Conservation (phyloP, 2,329 filamentous ascomycete genomes). For the Diaporthe capsici region DNA sequence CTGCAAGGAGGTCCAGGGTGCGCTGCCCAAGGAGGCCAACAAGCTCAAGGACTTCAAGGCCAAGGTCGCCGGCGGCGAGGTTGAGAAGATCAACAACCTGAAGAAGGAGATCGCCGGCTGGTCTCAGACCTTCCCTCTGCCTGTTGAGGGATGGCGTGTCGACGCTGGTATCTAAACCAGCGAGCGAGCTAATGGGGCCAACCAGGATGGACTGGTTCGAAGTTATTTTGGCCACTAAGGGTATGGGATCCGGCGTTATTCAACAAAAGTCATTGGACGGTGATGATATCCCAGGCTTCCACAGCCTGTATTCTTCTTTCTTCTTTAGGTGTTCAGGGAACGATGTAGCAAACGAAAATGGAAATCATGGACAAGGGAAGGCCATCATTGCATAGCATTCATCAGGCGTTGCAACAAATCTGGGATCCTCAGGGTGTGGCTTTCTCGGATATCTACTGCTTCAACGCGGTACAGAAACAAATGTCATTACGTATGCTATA, state of each 20-base stretch:
- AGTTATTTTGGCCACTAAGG: conserved; percentile 37
- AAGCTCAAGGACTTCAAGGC: conserved; percentile 99
- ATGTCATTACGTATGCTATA: neutral
- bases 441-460: conserved; percentile 52
- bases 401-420: conserved; percentile 51
- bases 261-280: conserved; percentile 43
- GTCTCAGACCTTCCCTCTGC: conserved; percentile 93
- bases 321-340: conserved; percentile 28
- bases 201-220: conserved; percentile 36
- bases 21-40: conserved; percentile 95
- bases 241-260: conserved; percentile 40
- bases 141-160: conserved; percentile 80
- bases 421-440: conserved; percentile 49
- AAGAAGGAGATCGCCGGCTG: conserved; percentile 91
- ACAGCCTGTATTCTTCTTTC: conserved; percentile 38
- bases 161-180: conserved; percentile 69
- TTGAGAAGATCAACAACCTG: conserved; percentile 85
- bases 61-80: conserved; percentile 84
- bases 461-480: conserved; percentile 54
- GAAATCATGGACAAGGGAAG: conserved; percentile 41
- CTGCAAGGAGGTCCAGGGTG: conserved; percentile 86
- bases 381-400: conserved; percentile 49
- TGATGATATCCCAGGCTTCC: conserved; percentile 43
- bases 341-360: conserved; percentile 22
- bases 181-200: conserved; percentile 25